Base-by-base conservation (phyloP, 176 grass and related monocot species). In the Lolium perenne region DNA sequence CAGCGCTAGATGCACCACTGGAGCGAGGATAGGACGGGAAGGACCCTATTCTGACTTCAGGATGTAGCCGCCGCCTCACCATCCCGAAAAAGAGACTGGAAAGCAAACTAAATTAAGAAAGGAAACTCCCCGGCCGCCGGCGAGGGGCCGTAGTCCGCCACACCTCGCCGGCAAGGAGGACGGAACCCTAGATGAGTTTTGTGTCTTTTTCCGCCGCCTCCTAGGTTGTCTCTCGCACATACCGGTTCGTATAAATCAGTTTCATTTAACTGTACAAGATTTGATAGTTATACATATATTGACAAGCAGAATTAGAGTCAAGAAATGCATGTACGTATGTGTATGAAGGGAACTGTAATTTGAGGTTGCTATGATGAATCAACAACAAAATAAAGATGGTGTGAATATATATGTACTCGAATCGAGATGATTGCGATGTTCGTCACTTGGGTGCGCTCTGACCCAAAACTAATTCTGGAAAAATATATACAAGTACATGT, bases 351-450 rank as follows among this genome's bases (percentile, higher is more conserved):
- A 64, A 84, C 10, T 15, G 29, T 22, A 57, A 21, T 40, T n/a
- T 35, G 63, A 82, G 38, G 83, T 18, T 76, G 12, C 49, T 43
- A 47, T 16, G 29, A 82, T 63, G 71, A 70, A 77, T 21, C 25
- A 41, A 18, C 56, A 65, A 83, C 78, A 72, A 56, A 66, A 4
- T 53, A 90, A 83, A 83, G 66, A 83, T 65, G 38, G 59, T 59
- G 74, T 66, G 58, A 80, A 83, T 87, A 56, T 64, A 69, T 83
- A 79, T 80, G 80, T 80, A 87, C 38, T 74, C 14, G 15, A 68
- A 64, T 64, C 66, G 53, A 58, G 38, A 91, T 80, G 80, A 84
- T 75, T 69, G 80, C 18, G 81, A 91, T 80, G 43, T 62, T 59
- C 25, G 12, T 40, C 26, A 82, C 6, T 56, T 56, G 67, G 58